Conservation (phyloP, 108 stramenopile genomes). For the Ochromonas danica region DNA sequence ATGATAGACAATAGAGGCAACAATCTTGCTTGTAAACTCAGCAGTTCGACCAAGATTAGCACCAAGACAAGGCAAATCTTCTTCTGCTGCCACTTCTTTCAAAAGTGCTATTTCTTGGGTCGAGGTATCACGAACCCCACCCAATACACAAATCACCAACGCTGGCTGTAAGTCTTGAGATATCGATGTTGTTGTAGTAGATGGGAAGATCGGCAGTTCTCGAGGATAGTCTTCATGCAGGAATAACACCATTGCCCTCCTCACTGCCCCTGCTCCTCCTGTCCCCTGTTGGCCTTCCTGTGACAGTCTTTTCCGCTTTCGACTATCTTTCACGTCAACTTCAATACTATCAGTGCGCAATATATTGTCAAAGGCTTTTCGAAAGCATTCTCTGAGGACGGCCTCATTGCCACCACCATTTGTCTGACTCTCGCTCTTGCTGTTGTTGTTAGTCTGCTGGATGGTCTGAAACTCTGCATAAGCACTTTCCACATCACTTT, state of each 20-base stretch:
- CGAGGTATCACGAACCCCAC: background rate
- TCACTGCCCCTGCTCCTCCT: background rate
- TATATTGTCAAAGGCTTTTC: too few relatives aligned
- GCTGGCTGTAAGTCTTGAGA: background rate
- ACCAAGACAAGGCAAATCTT: background rate
- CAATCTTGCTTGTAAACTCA: constrained; percentile 20
- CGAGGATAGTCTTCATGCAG: constrained; percentile 8
- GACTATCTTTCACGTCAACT: too few relatives aligned
- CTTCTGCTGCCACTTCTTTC: background rate
- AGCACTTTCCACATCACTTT: too few relatives aligned
- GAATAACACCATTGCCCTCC: background rate
- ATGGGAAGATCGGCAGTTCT: background rate
- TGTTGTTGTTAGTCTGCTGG: background rate
- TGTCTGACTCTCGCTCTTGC: background rate
- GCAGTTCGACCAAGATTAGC: constrained; percentile 22
- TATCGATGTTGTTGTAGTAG: background rate
- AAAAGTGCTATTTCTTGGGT: background rate
- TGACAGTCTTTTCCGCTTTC: too few relatives aligned
- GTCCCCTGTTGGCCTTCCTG: too few relatives aligned
- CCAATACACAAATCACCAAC: background rate
- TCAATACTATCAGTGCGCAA: background rate
- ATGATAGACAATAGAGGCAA: background rate
- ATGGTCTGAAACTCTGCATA: too few relatives aligned
- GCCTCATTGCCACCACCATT: background rate
- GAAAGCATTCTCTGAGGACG: background rate